Evolutionary conservation across 176 grass and related monocot species (phyloP).

Genomic region (Hyparrhenia diplandra): DNA sequence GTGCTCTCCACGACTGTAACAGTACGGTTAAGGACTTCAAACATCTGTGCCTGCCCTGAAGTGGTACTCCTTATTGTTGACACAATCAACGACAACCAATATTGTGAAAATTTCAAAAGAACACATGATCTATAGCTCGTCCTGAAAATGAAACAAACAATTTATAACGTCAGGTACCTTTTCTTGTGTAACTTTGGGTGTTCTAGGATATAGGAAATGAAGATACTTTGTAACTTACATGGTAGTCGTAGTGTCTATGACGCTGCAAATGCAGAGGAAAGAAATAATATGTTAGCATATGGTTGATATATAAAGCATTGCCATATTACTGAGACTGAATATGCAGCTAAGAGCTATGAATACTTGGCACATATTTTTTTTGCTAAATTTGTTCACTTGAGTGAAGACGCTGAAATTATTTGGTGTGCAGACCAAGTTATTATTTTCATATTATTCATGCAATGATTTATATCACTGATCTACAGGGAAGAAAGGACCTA

Average conservation of each 20-base stretch:
- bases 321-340: background rate
- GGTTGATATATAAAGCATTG: background rate
- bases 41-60: background rate
- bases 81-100: background rate
- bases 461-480: background rate
- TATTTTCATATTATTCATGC: background rate
- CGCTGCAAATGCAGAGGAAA: constrained; percentile 43
- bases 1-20: background rate
- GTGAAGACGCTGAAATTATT: background rate
- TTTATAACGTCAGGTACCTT: background rate
- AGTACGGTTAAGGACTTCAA: background rate
- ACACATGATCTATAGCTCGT: constrained; percentile 45
- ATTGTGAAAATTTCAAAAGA: background rate
- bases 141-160: constrained; percentile 44
- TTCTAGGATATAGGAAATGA: background rate
- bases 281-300: background rate
- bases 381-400: background rate
- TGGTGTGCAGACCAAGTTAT: background rate
- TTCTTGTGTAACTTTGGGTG: background rate
- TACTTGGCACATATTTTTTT: background rate
- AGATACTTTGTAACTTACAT: constrained; percentile 54
- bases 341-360: background rate
- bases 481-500: background rate
- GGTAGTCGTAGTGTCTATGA: constrained; percentile 57
- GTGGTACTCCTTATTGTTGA: background rate